A percentile compares a stretch with the other conserved stretches of the same genome.
These are phyloP conservation scores for Schizopora paradoxa DNA, from an alignment of 1,284 basidiomycete genomes.

Conservation along the genomic window DNA sequence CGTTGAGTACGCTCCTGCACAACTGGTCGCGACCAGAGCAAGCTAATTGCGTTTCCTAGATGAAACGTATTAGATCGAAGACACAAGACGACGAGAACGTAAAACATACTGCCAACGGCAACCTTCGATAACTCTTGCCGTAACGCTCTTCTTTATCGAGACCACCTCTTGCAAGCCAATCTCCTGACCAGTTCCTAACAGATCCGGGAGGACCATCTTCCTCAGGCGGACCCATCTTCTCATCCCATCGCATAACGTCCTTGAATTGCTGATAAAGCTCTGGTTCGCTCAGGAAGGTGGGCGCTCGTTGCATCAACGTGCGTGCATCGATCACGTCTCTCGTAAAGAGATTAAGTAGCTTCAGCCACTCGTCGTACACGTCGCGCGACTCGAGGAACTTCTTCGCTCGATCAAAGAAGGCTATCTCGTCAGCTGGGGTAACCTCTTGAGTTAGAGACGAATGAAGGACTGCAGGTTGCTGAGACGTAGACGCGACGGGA, in stretches of 20 bases:
- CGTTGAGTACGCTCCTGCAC: slow-evolving; percentile 95
- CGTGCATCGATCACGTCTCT: slow-evolving; percentile 88
- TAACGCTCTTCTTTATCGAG: slow-evolving; percentile 61
- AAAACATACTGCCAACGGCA: slow-evolving; percentile 76
- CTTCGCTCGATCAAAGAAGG: slow-evolving; percentile 92
- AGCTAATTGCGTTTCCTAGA: slow-evolving; percentile 81
- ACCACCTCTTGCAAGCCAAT: slow-evolving; percentile 64
- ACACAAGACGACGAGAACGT: slow-evolving; percentile 7
- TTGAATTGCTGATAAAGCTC: slow-evolving; percentile 87
- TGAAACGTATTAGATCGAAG: slow-evolving; percentile 12
- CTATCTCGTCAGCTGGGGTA: slow-evolving; percentile 77
- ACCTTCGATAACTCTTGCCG: slow-evolving; percentile 87
- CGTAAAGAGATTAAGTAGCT: slow-evolving; percentile 74
- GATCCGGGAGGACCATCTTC: slow-evolving; percentile 76
- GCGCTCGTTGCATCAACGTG: slow-evolving; percentile 76
- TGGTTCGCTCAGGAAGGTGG: slow-evolving; percentile 75
- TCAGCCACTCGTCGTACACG: slow-evolving; percentile 80
- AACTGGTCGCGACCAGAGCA: slow-evolving; percentile 95
- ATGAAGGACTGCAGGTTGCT: slow-evolving; percentile 29
- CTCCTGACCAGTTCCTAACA: slow-evolving; percentile 60
- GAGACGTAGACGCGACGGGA: slow-evolving; percentile 21
- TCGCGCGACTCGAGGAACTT: slow-evolving; percentile 69
- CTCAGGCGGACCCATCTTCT: slow-evolving; percentile 51
- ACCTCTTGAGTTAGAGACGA: too few relatives aligned
- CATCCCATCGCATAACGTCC: slow-evolving; percentile 77